Evolutionary conservation across 2,329 filamentous ascomycete genomes (phyloP), one percentile per base, ranked within the genome.

Genomic region (Alternaria metachromatica): DNA sequence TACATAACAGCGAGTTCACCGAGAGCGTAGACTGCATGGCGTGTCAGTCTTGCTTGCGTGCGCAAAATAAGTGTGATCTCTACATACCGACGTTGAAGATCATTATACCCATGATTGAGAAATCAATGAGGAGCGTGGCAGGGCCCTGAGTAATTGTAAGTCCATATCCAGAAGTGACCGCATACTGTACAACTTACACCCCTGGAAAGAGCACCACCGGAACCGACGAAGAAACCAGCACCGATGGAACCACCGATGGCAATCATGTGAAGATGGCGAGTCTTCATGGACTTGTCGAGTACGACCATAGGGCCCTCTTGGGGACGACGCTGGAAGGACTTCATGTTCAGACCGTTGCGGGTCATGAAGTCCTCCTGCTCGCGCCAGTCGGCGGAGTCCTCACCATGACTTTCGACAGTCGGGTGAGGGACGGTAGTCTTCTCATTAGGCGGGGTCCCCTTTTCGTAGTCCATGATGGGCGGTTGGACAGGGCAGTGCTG

Each of bases 201-300:
- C 61, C 80, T 83, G 65, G 73, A 73, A n/a, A 88, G 78, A 50
- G 87, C 87, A 68, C 79, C 74, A 69, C 87, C 87, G 37, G 86
- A 87, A 70, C 87, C 86, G 73, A 88, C 87, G 76, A 88, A 89
- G 81, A 89, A 87, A 80, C 87, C 87, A 75, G 87, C 87, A 76
- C 87, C 87, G 60, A 89, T 89, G 30, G 86, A 87, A 63, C 87
- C 87, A 73, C 86, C 86, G 45, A 88, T 87, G 72, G 86, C 85
- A 77, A 88, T 88, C 87, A 88, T 88, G 79, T 89, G 85, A 69
- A 89, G 78, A 77, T 89, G 87, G 67, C 87, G 85, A 55, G 82
- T 80, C 81, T 86, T 85, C 82, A 89, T 86, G 70, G 76, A 78
- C 71, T 75, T 78, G 73, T 79, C 77, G 61, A 79, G 72, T 28